phyloP scores from a whole-genome alignment of 2,329 filamentous ascomycete species.

The Xylaria sp. region DNA sequence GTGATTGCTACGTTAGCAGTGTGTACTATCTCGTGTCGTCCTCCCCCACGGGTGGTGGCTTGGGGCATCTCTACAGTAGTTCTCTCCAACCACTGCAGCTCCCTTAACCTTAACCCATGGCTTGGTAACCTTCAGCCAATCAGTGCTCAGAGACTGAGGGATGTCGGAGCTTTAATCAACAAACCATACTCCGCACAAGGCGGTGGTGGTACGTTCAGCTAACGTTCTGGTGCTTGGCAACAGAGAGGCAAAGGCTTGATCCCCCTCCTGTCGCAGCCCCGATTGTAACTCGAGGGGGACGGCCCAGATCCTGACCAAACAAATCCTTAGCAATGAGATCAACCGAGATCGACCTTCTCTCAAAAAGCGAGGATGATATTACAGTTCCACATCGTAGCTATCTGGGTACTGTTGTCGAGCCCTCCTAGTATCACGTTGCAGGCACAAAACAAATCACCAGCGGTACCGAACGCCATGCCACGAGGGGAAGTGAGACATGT shows the following conservation, averaged over 20 bases:
- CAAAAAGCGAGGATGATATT: too few relatives aligned
- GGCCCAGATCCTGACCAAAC: neutral
- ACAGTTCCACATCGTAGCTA: too few relatives aligned
- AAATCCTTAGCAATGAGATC: neutral
- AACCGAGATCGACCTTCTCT: neutral
- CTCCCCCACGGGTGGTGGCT: neutral
- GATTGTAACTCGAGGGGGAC: neutral
- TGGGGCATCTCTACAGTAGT: neutral
- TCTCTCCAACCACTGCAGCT: neutral
- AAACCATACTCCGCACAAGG: neutral
- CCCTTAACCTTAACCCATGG: neutral
- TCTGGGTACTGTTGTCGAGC: neutral
- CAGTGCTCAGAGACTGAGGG: neutral
- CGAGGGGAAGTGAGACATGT: constrained; percentile 2
- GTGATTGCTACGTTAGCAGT: neutral
- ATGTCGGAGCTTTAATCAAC: neutral
- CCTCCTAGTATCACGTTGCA: neutral
- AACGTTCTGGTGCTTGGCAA: neutral
- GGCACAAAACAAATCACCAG: neutral
- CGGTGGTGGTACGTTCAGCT: neutral
- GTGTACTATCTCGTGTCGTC: neutral
- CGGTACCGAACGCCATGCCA: neutral
- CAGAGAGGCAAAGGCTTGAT: neutral
- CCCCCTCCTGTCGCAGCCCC: neutral
- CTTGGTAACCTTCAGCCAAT: neutral